Evolutionary conservation across 768 basidiomycete genomes (phyloP), one percentile per base, ranked within the genome.

Genomic region (Leccinum imitatum): DNA sequence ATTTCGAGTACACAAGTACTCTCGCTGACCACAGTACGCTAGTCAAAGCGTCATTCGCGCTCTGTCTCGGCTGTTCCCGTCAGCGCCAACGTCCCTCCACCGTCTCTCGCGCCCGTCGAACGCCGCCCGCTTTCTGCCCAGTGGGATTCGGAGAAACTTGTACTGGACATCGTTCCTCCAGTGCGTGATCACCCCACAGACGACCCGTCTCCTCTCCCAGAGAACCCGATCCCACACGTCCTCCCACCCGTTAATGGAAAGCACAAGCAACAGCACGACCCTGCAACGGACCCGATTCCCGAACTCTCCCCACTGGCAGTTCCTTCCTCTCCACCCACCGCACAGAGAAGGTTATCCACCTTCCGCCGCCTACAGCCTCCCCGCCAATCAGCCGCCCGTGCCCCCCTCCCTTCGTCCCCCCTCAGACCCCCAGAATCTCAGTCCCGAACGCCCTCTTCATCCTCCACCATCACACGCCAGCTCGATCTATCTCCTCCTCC

Each of bases 31-130:
- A 1, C 3, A n/a, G 0, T 56, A 8, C 6, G 4, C 54, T 50
- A 82, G 81, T 75, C 82, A 13, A 83, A 82, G 68, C 75, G 81
- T 25, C 82, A 82, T 61, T 78, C 78, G 1, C 75, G 79, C 54
- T 75, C 69, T 4, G 53, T 69, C 17, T 81, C 82, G 1, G 65
- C 63, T 19, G 64, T 67, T 47, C 67, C 60, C 35, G 60, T 70
- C 54, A 58, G 62, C 1, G 69, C 67, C 9, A 71, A 71, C 47
- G 65, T 69, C 33, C 62, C 68, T 0, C 59, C 74, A 7, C 66
- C 72, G 3, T 58, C 67, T 0, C 41, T 15, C 25, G 25, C 5
- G 56, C n/a, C 44, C 48, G 23, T 19, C 44, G 44, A 46, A 23
- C 33, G 39, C 15, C 39, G 53, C 11, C 53, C 47, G 2, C 33